phyloP scores from a whole-genome alignment of 2,329 filamentous ascomycete genomes.

The Ophiognomonia clavigignenti-juglandacearum region DNA sequence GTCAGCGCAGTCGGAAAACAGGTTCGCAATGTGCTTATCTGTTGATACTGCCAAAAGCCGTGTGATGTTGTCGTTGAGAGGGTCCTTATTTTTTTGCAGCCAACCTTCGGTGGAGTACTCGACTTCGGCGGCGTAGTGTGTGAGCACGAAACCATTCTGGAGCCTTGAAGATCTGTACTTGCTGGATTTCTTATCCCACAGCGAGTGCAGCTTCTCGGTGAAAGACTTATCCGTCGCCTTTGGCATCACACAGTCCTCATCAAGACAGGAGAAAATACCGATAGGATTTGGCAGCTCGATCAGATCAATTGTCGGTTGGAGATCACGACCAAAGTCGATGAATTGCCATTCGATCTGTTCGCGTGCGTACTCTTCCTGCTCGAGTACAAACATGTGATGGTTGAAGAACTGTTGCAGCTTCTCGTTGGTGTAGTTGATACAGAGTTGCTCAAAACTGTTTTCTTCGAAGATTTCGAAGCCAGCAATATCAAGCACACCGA shows the following conservation, averaged over 20 bases:
- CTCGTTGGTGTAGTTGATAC: slow-evolving; percentile 99
- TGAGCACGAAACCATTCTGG: slow-evolving; percentile 89
- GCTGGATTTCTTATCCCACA: slow-evolving; percentile 93
- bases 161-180: slow-evolving; percentile 90
- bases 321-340: slow-evolving; percentile 94
- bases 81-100: slow-evolving; percentile 99
- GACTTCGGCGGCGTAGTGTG: slow-evolving; percentile 95
- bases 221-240: slow-evolving; percentile 97
- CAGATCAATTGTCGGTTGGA: slow-evolving; percentile 95
- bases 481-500: slow-evolving; percentile 96
- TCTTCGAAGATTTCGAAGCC: slow-evolving; percentile 98
- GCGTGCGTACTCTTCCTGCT: slow-evolving; percentile 95
- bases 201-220: slow-evolving; percentile 91
- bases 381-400: slow-evolving; percentile 98
- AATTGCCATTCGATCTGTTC: slow-evolving; percentile 99
- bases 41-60: slow-evolving; percentile 77
- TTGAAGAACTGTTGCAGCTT: slow-evolving; percentile 99
- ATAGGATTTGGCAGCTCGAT: slow-evolving; percentile 97
- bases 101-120: slow-evolving; percentile 94
- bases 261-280: slow-evolving; percentile 95
- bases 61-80: slow-evolving; percentile 94
- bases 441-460: slow-evolving; percentile 98
- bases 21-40: slow-evolving; percentile 74
- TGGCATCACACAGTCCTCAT: slow-evolving; percentile 98
- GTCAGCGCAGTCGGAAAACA: slow-evolving; percentile 88